Conservation (phyloP, 2,329 filamentous ascomycete genomes). For the Harringtonia aguacate region DNA sequence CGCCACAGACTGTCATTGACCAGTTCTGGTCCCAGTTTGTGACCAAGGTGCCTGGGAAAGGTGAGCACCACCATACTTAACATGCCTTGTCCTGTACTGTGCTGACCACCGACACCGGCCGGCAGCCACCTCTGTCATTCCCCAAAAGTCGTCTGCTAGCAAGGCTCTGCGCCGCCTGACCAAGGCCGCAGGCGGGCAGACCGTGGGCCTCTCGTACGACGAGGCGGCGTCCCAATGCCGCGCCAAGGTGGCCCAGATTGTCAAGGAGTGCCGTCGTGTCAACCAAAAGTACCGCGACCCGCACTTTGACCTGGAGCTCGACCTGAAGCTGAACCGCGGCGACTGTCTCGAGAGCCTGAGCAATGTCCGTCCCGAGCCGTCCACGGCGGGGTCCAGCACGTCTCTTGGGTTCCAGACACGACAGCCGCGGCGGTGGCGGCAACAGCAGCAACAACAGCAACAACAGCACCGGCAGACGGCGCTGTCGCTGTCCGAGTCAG, state of each 20-base stretch:
- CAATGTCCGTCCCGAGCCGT: constrained; percentile 4
- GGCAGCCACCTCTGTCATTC: constrained; percentile 57
- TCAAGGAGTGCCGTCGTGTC: constrained; percentile 56
- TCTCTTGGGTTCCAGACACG: no score
- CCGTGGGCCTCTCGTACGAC: constrained; percentile 55
- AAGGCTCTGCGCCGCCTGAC: constrained; percentile 45
- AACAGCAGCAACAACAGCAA: no score
- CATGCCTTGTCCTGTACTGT: no score
- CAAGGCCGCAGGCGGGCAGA: constrained; percentile 42
- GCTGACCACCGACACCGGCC: not conserved
- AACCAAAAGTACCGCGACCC: constrained; percentile 81
- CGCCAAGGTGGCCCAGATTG: constrained; percentile 51
- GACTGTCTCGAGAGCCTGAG: constrained; percentile 32
- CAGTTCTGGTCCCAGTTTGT: constrained; percentile 66
- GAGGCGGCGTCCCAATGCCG: constrained; percentile 60
- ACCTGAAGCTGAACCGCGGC: constrained; percentile 49
- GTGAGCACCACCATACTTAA: no score
- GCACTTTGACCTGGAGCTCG: constrained; percentile 77
- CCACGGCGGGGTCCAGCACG: no score
- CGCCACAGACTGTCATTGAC: constrained; percentile 50
- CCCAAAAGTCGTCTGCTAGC: constrained; percentile 54
- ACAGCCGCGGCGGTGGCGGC: no score
- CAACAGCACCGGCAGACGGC: no score
- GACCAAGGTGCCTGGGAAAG: constrained; percentile 60
- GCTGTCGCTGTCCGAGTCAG: no score